phyloP scores from a whole-genome alignment of 2,329 filamentous ascomycete species.

The Hortaea sp. region DNA sequence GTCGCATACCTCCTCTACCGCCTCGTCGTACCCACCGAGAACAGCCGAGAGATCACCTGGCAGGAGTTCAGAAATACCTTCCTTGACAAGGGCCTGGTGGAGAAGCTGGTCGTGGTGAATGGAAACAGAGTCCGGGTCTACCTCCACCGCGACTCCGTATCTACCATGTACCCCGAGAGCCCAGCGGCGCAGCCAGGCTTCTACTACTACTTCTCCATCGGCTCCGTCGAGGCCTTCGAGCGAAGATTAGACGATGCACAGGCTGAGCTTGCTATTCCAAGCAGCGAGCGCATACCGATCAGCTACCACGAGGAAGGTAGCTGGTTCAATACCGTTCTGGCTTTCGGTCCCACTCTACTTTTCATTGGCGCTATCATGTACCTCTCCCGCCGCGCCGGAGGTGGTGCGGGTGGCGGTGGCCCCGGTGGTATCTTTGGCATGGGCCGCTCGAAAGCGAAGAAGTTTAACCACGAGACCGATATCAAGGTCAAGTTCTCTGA shows the following conservation, averaged over 20 bases:
- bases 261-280: slow-evolving; percentile 73
- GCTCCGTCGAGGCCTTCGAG: slow-evolving; percentile 89
- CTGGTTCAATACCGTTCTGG: slow-evolving; percentile 60
- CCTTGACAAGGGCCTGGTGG: slow-evolving; percentile 88
- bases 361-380: slow-evolving; percentile 76
- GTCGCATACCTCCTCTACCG: slow-evolving; percentile 54
- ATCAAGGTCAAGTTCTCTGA: slow-evolving; percentile 96
- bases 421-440: slow-evolving; percentile 85
- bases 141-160: slow-evolving; percentile 64
- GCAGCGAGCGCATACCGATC: slow-evolving; percentile 82
- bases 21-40: slow-evolving; percentile 56
- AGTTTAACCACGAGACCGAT: slow-evolving; percentile 93
- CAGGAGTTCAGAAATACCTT: slow-evolving; percentile 92
- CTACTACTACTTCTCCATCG: slow-evolving; percentile 90
- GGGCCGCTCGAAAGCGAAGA: slow-evolving; percentile 88
- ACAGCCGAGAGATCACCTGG: slow-evolving; percentile 80
- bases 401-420: slow-evolving; percentile 50
- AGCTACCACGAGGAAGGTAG: slow-evolving; percentile 71
- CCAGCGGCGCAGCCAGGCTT: slow-evolving; percentile 58
- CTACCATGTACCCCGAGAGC: slow-evolving; percentile 65
- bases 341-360: slow-evolving; percentile 79
- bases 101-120: slow-evolving; percentile 78
- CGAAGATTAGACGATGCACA: slow-evolving; percentile 80
- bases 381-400: slow-evolving; percentile 64
- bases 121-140: slow-evolving; percentile 69